A percentile compares a stretch with the other conserved stretches of the same genome.
These are phyloP conservation scores for Coniella vitis DNA, from an alignment of 2,329 filamentous ascomycete species.

Conservation along the genomic window DNA sequence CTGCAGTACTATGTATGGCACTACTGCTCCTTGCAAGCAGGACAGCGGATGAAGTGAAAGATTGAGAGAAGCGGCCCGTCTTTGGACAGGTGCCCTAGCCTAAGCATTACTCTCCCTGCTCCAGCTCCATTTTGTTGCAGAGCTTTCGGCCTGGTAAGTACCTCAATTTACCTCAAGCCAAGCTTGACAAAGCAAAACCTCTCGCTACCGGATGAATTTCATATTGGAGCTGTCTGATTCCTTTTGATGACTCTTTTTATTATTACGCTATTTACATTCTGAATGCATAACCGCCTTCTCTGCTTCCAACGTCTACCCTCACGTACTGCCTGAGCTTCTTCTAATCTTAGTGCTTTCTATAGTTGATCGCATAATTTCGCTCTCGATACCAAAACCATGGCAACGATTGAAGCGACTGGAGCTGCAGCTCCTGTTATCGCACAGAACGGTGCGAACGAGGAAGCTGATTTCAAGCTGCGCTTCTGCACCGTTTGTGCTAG, in stretches of 20 bases:
- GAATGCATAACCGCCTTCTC: slow-evolving; percentile 12
- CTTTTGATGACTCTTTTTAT: slow-evolving; percentile 45
- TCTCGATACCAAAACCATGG: slow-evolving; percentile 20
- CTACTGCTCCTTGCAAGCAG: background rate
- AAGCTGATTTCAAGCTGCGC: slow-evolving; percentile 73
- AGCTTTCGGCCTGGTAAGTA: slow-evolving; percentile 1
- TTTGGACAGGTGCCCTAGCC: slow-evolving; percentile 9
- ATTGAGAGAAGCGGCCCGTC: slow-evolving; percentile 9
- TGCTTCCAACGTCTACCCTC: background rate
- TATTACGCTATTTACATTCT: slow-evolving; percentile 29
- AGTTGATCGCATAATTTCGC: slow-evolving; percentile 1
- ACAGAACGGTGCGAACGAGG: slow-evolving; percentile 41
- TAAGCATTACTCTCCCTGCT: background rate
- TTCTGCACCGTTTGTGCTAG: slow-evolving; percentile 99
- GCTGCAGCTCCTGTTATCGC: slow-evolving; percentile 21
- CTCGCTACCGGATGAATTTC: slow-evolving; percentile 43
- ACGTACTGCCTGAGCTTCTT: background rate
- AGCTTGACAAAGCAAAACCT: background rate
- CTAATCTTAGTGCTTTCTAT: background rate
- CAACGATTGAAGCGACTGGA: slow-evolving; percentile 34
- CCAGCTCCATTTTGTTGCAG: background rate
- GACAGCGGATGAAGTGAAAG: slow-evolving; percentile 15
- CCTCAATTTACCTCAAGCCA: background rate
- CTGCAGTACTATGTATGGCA: slow-evolving; percentile 1
- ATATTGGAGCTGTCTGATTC: slow-evolving; percentile 69